Base-by-base conservation (phyloP, 2,329 filamentous ascomycete genomes). In the Colletotrichum sp. region DNA sequence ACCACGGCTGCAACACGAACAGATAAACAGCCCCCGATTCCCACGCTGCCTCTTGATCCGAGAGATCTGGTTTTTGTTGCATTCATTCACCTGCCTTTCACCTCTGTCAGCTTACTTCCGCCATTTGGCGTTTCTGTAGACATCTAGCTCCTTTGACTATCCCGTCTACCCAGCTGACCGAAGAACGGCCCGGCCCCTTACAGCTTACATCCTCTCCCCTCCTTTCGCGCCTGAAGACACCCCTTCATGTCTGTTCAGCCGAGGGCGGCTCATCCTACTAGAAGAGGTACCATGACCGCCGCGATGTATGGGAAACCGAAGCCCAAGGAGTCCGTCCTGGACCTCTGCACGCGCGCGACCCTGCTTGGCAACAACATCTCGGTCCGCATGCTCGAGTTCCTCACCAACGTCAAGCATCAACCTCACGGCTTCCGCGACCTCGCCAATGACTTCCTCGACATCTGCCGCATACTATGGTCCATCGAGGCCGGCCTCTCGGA, bases 381-480 rank as follows among this genome's bases (percentile, higher is more conserved):
- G 1, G 90, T 93, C 63, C 90, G 89, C 78, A 90, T 93, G 86
- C 87, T 93, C 55, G 92, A 93, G 81, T 93, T 92, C 77, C 86
- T 93, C 26, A 90, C 89, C 71, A 88, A 89, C 6, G 87, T 88
- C 74, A 91, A 90, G 79, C 84, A 88, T 43, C 86, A 89, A 43
- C 89, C 89, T 0, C 84, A 88, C 67, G 90, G 90, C 36, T 91
- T 93, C 81, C 88, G 90, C 74, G 84, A 87, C 30, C 87, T 94
- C 24, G 92, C 93, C 12, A 88, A 90, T 77, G 92, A 93, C 78
- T 94, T 94, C 80, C 88, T 95, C 74, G 92, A 94, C 72, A 90
- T 92, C 7, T 93, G 91, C 81, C 89, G 92, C 70, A 90, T 92
- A 57, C 86, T 94, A 57, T 93, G 92, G 87, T 90, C 91, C n/a